Conservation (phyloP, 176 grass and related monocot genomes). For the Ensete glaucum region DNA sequence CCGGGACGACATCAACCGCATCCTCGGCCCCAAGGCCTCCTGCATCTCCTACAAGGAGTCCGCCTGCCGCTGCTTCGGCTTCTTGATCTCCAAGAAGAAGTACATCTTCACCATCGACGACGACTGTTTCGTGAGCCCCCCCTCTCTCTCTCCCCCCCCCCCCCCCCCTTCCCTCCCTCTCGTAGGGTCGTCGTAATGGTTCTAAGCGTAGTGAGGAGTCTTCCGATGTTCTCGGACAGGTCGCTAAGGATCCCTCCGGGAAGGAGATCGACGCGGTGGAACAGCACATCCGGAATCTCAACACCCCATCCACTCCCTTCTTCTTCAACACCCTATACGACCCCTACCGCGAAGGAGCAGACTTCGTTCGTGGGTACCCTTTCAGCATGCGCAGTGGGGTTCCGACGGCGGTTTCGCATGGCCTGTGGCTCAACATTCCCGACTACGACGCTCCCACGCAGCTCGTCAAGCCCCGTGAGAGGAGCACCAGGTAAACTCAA, state of each 20-base stretch:
- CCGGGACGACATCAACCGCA: conserved; percentile 80
- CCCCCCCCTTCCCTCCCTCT: too few species aligned
- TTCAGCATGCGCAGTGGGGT: not conserved
- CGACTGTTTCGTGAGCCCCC: conserved; percentile 69
- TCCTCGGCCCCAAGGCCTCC: conserved; percentile 73
- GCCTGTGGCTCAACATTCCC: not conserved
- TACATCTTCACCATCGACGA: conserved; percentile 99
- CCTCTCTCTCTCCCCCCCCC: too few species aligned
- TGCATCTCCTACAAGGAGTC: conserved; percentile 99
- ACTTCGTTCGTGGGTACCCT: not conserved
- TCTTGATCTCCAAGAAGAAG: conserved; percentile 97
- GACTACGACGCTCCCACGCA: not conserved
- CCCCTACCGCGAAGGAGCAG: not conserved
- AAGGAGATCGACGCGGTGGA: not conserved
- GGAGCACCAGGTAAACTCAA: not conserved
- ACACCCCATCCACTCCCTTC: not conserved
- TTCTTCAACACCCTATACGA: not conserved
- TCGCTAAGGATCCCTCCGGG: not conserved
- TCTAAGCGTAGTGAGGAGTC: not conserved
- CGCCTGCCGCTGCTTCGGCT: conserved; percentile 79
- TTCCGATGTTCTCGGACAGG: not conserved
- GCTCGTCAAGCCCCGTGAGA: not conserved
- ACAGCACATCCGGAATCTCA: not conserved
- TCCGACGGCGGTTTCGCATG: not conserved
- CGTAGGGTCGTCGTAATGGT: not conserved